Evolutionary conservation across 2,329 filamentous ascomycete species (phyloP).

Genomic region (Blastomyces percursus): DNA sequence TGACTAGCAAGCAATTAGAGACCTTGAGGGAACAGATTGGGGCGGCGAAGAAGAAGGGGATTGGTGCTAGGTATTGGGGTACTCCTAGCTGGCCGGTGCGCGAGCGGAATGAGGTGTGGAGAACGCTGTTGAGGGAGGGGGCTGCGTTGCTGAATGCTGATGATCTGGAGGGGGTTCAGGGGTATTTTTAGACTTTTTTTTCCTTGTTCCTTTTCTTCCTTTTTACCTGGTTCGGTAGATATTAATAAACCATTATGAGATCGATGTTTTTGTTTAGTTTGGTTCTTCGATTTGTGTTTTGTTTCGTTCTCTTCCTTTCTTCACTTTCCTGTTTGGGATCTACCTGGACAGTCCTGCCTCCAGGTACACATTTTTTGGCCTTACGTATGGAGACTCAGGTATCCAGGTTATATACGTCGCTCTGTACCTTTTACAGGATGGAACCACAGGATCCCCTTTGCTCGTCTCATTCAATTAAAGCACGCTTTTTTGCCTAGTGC

Average conservation of each 20-base stretch:
- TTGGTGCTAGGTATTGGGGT: slow-evolving; percentile 53
- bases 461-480: not conserved
- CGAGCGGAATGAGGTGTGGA: slow-evolving; percentile 50
- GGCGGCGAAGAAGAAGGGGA: slow-evolving; percentile 45
- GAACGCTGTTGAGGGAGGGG: slow-evolving; percentile 44
- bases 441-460: not conserved
- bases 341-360: not conserved
- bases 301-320: not conserved
- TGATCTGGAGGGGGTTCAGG: slow-evolving; percentile 43
- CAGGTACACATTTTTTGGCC: not conserved
- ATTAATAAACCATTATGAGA: not conserved
- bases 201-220: too few relatives aligned
- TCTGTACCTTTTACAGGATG: not conserved
- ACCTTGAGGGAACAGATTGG: slow-evolving; percentile 43
- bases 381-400: too few relatives aligned
- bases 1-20: slow-evolving; percentile 36
- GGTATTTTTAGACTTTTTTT: slow-evolving; percentile 10
- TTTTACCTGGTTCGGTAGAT: not conserved
- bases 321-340: not conserved
- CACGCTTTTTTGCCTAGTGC: not conserved
- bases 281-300: not conserved
- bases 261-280: not conserved
- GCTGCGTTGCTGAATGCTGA: slow-evolving; percentile 55
- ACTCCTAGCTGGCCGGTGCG: slow-evolving; percentile 49
- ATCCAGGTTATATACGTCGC: not conserved